phyloP scores from a whole-genome alignment of 495 filamentous ascomycete species.

The Extremus antarcticus region DNA sequence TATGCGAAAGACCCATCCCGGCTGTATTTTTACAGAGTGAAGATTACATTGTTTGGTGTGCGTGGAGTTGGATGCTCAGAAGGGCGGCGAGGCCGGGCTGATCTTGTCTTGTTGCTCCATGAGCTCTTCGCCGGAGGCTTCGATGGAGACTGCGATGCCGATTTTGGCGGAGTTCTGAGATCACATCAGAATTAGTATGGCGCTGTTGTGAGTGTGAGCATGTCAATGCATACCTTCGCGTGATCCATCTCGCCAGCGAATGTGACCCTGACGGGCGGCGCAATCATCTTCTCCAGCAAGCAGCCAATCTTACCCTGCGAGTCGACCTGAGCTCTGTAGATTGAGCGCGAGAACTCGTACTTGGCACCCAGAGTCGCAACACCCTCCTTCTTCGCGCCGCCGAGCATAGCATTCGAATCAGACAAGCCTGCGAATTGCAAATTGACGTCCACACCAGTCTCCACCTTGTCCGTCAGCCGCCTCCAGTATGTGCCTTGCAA shows the following conservation, averaged over 20 bases:
- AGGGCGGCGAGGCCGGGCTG: conserved; percentile 30
- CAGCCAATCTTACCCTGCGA: conserved; percentile 86
- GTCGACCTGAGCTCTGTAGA: conserved; percentile 91
- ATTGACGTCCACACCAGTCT: conserved; percentile 91
- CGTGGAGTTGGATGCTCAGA: conserved; percentile 18
- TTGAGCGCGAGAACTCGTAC: conserved; percentile 93
- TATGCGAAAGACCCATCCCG: background rate
- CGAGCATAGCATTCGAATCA: conserved; percentile 35
- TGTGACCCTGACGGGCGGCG: conserved; percentile 76
- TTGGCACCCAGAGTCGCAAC: conserved; percentile 86
- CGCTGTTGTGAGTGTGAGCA: background rate
- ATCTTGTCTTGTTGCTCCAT: conserved; percentile 79
- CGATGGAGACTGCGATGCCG: conserved; percentile 87
- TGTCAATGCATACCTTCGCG: conserved; percentile 58
- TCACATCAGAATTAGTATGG: background rate
- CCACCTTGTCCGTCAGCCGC: conserved; percentile 84
- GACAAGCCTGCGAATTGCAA: conserved; percentile 65
- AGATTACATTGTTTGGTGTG: background rate
- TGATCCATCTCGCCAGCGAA: conserved; percentile 98
- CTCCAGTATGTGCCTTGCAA: conserved; percentile 93
- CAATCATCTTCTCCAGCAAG: conserved; percentile 88
- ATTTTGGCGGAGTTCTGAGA: conserved; percentile 85
- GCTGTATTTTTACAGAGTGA: conserved; percentile 1
- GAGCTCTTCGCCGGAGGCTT: conserved; percentile 77
- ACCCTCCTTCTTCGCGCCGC: conserved; percentile 63